Percentiles rank a stretch among this genome's conserved stretches.
phyloP scores from a whole-genome alignment of 176 grass and related monocot species.

The Ampelocalamus luodianensis region DNA sequence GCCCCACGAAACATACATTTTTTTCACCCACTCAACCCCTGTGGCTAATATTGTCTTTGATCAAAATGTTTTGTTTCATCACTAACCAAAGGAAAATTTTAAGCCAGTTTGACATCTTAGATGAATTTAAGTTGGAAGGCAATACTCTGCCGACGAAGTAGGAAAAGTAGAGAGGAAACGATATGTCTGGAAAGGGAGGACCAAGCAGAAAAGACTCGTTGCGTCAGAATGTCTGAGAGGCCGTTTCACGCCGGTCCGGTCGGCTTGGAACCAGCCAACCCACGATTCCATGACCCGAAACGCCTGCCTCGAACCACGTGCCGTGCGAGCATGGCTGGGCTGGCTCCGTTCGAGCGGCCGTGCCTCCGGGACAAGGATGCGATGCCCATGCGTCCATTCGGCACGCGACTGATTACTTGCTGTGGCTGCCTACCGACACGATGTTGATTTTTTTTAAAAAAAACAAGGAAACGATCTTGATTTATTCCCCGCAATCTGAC shows the following conservation, averaged over 20 bases:
- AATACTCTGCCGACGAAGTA: not conserved
- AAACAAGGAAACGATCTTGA: conserved; percentile 10
- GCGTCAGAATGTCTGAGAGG: not conserved
- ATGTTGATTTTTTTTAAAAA: conserved; percentile 5
- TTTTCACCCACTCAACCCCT: too few species aligned
- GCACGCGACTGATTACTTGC: not conserved
- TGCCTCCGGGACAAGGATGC: not conserved
- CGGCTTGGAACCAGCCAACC: not conserved
- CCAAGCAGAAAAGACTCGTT: not conserved
- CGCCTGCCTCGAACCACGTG: conserved; percentile 12
- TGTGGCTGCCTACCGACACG: not conserved
- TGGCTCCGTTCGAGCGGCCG: not conserved
- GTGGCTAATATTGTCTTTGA: too few species aligned
- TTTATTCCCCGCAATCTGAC: conserved; percentile 31
- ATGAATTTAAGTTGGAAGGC: too few species aligned
- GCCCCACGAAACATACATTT: too few species aligned
- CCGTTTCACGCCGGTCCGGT: not conserved
- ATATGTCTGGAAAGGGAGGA: not conserved
- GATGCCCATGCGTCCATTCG: not conserved
- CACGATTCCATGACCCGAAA: not conserved
- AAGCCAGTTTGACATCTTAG: too few species aligned
- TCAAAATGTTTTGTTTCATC: too few species aligned
- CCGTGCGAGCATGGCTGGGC: not conserved
- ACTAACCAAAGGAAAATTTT: too few species aligned
- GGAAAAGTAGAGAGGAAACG: not conserved